Base-by-base conservation (phyloP, 2,329 filamentous ascomycete species). In the Colletotrichum tanaceti region DNA sequence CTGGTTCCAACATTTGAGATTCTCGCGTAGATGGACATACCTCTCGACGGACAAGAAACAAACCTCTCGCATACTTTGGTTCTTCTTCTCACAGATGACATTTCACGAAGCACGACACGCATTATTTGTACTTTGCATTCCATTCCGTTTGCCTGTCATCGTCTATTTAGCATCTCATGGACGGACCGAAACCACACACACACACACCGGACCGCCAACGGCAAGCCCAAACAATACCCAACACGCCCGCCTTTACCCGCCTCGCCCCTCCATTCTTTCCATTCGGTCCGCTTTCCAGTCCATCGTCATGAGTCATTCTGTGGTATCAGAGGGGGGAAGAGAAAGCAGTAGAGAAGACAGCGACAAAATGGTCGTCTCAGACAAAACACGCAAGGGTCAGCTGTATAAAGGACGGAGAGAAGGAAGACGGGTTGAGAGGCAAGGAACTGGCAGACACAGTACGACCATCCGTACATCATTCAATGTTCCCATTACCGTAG, bases 271-370 rank as follows among this genome's bases (percentile, higher is more conserved):
- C 20, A 2, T 41, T 32, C 35, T 13, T 32, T 14, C n/a, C 18
- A 14, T 32, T 41, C 32, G 7, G 32, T 10, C 32, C 32, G 10
- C 10, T 50, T 28, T 24, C 16, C 35, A 14, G 9, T 20, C 43
- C 57, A 22, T 49, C 44, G 44, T 9, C n/a, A 47, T 52, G 28
- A 46, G 54, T 39, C 24, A 59, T 43, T 43, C 55, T 64, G 43
- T 68, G 65, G 61, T 68, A 68, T 68, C 54, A 55, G 64, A 58
- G 49, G 49, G 47, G 47, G 52, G 28, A 65, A 62, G 22, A 65
- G 16, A 35, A 20, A 41, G 20, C 28, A 9, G 18, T 11, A 35
- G 14, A 54, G n/a, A n/a, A 47, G 18, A 57, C 16, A 14, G 14
- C 16, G 32, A 43, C 22, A 41, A 13, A 9, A 9, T 20, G 20